Conservation (phyloP, 306 rosid species). For the Prunus davidiana region DNA sequence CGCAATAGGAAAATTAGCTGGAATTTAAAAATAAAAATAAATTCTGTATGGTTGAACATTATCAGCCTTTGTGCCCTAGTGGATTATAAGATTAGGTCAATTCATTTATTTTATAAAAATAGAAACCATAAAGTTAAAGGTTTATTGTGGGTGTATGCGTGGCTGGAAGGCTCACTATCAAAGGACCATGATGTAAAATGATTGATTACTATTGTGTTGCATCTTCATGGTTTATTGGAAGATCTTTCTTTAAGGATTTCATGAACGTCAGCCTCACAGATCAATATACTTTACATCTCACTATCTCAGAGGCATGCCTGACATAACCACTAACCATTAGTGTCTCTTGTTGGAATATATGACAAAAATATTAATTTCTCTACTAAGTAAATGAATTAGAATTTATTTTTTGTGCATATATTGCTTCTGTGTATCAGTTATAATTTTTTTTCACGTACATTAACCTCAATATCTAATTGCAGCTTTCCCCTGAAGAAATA, state of each 20-base stretch:
- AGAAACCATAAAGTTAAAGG: background rate
- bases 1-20: background rate
- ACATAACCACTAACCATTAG: background rate
- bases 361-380: background rate
- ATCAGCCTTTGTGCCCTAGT: background rate
- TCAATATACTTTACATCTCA: background rate
- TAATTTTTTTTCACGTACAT: background rate
- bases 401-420: background rate
- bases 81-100: background rate
- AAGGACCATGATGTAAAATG: background rate
- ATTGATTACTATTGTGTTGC: background rate
- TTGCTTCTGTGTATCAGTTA: background rate
- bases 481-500: slow-evolving; percentile 51
- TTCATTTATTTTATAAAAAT: background rate
- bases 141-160: background rate
- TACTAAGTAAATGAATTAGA: background rate
- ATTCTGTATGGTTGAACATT: background rate
- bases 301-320: background rate
- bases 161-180: background rate
- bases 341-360: background rate
- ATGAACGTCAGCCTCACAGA: background rate
- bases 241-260: background rate
- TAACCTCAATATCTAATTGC: slow-evolving; percentile 37
- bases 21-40: background rate
- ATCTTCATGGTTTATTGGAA: slow-evolving; percentile 1